Conservation (phyloP, 2,329 filamentous ascomycete species). For the Chaetomiaceae sp. region DNA sequence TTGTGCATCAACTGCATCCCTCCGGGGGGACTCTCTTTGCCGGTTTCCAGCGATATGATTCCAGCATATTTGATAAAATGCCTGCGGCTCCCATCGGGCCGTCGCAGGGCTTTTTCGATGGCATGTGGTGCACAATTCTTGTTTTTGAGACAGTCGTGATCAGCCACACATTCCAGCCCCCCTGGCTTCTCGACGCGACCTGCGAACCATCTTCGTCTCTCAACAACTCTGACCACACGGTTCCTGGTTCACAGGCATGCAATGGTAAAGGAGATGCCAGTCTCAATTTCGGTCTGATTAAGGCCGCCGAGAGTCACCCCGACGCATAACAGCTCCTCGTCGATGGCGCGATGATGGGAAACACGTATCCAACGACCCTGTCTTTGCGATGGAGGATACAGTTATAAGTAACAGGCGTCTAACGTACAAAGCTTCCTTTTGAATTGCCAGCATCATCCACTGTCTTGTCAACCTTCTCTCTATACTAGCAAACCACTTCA, state of each 20-base stretch:
- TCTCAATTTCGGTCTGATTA: neutral
- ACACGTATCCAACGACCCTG: neutral
- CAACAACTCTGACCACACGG: neutral
- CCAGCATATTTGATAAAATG: neutral
- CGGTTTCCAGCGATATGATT: neutral
- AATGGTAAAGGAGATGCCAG: neutral
- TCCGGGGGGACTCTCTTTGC: neutral
- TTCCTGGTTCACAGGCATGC: slow-evolving; percentile 7
- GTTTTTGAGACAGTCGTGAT: neutral
- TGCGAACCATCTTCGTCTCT: slow-evolving; percentile 4
- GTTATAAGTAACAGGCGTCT: slow-evolving; percentile 2
- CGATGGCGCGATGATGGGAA: neutral
- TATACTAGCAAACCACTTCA: neutral
- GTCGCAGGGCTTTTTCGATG: neutral
- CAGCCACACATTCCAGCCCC: slow-evolving; percentile 10
- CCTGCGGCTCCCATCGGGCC: too few relatives aligned
- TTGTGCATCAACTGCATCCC: neutral
- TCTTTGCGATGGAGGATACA: neutral
- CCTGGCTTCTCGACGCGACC: neutral
- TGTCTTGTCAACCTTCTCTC: too few relatives aligned
- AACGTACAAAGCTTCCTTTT: neutral
- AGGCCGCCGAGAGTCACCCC: slow-evolving; percentile 16
- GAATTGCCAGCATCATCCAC: neutral
- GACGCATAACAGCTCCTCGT: slow-evolving; percentile 7
- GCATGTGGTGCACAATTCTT: neutral